Evolutionary conservation across 2,329 filamentous ascomycete species (phyloP), one percentile per base, ranked within the genome.

Genomic region (Colletotrichum godetiae): DNA sequence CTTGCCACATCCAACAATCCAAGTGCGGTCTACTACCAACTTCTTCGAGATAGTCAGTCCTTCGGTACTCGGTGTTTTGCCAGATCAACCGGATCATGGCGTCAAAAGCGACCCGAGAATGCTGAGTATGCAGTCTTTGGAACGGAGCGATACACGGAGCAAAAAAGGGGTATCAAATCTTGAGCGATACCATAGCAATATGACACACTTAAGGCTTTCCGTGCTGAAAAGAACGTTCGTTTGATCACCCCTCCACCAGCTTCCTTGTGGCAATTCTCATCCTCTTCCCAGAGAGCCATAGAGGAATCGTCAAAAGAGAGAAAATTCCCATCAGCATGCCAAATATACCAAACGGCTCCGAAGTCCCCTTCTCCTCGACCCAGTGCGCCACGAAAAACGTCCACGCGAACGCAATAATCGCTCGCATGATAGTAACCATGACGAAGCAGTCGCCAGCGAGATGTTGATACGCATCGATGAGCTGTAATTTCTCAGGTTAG

Each of bases 371-470:
- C 0, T 79, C 60, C 1, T 79, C 75, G 0, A 88, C 81, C 88
- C 88, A 90, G 4, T 84, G 79, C 3, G 83, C 82, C 0, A 87
- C 84, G 57, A 90, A 89, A 67, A 89, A 89, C 0, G 86, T 87
- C 87, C 88, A 90, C 0, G 86, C 83, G 75, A 90, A 90, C 0
- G 84, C 82, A 10, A 90, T 83, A 5, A 88, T 78, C 12, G 86
- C 82, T 3, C 88, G 82, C 19, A 86, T 78, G 37, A 85, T 85
- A 1, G 87, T 88, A 0, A 89, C 84, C 63, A 87, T 85, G 13
- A 88, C 86, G 75, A 90, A 89, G 76, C 87, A 89, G 74, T 90
- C 87, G 1, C 84, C 84, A 0, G 86, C 84, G 1, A 88, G 75
- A 1, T 81, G 78, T 0, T 81, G 79, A 74, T 89, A 89, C 0